Percentiles rank a stretch among this genome's conserved stretches.
phyloP scores from a whole-genome alignment of 1,284 basidiomycete genomes.

The Ceratobasidium sp. region DNA sequence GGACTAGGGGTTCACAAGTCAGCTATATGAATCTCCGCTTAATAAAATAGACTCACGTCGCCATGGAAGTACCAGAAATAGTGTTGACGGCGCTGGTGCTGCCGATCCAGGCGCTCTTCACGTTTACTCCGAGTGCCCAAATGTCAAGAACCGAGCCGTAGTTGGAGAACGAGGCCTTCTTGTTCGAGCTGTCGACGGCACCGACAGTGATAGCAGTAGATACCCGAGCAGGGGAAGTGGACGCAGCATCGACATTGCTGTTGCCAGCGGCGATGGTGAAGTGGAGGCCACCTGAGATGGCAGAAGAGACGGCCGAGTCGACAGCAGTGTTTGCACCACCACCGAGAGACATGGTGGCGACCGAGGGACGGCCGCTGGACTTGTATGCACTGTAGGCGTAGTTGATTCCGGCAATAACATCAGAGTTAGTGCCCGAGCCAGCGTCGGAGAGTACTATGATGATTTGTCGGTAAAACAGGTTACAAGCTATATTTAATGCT shows the following conservation, averaged over 20 bases:
- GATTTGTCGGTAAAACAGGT: too few species aligned
- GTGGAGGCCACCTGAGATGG: constrained; percentile 69
- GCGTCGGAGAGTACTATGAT: too few species aligned
- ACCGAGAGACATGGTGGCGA: too few species aligned
- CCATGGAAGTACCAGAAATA: constrained; percentile 78
- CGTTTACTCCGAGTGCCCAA: constrained; percentile 66
- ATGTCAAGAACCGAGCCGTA: constrained; percentile 55
- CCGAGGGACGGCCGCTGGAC: too few species aligned
- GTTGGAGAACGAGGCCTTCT: constrained; percentile 90
- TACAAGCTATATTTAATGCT: too few species aligned
- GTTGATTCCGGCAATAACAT: too few species aligned
- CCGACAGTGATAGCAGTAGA: constrained; percentile 89
- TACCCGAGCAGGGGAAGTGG: constrained; percentile 59
- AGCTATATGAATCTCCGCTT: too few species aligned
- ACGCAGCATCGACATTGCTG: constrained; percentile 61
- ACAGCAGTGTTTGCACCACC: too few species aligned
- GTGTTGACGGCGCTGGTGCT: constrained; percentile 66
- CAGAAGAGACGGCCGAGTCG: too few species aligned
- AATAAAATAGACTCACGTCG: constrained; percentile 44
- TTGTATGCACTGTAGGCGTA: too few species aligned
- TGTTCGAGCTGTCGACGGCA: constrained; percentile 80
- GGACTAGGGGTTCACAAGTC: too few species aligned
- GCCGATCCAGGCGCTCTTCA: constrained; percentile 78
- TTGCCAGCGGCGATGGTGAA: constrained; percentile 94
- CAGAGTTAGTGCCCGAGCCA: too few species aligned